These are phyloP conservation scores for Bolboschoenus planiculmis DNA, from an alignment of 176 grass and related monocot species.

Conservation along the genomic window DNA sequence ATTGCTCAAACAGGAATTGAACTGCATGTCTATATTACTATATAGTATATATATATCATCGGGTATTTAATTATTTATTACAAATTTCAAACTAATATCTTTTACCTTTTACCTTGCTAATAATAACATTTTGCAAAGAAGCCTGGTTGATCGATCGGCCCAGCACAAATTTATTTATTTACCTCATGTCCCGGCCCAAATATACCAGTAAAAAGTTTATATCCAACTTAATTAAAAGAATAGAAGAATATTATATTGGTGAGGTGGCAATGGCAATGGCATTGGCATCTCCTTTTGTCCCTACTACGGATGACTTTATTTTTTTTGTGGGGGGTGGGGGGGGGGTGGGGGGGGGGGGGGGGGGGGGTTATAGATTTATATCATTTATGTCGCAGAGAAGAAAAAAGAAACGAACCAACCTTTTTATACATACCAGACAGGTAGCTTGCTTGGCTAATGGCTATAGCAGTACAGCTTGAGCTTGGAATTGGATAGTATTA, in stretches of 20 bases:
- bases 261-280: neutral
- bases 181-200: neutral
- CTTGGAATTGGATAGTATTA: neutral
- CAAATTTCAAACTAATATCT: neutral
- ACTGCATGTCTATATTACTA: no score
- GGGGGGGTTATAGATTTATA: neutral
- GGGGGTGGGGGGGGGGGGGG: no score
- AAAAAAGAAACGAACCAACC: neutral
- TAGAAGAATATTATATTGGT: neutral
- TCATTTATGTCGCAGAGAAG: constrained; percentile 1
- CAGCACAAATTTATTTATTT: neutral
- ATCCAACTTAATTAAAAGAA: neutral
- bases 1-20: neutral
- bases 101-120: constrained; percentile 3
- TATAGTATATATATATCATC: no score
- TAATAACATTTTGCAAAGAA: neutral
- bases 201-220: neutral
- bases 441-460: neutral
- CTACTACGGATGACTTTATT: constrained; percentile 3
- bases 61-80: neutral
- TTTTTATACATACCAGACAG: constrained; percentile 7
- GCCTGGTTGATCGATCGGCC: no score
- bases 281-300: constrained; percentile 3
- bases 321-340: no score
- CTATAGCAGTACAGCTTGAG: no score